Evolutionary conservation across 129 eudicot genomes (phyloP).

Genomic region (Helianthus annuus): DNA sequence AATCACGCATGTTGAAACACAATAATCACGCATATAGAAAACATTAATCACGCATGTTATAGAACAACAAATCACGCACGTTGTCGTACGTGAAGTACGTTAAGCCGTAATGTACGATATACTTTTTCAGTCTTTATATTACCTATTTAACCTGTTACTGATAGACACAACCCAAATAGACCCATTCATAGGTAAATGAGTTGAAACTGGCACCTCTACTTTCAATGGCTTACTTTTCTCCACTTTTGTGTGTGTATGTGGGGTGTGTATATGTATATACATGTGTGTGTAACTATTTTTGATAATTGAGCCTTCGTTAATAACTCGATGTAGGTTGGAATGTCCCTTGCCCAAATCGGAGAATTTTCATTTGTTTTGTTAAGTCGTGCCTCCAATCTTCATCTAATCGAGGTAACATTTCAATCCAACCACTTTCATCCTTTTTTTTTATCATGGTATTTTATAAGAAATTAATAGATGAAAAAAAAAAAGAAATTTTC

Average conservation of each 20-base stretch:
- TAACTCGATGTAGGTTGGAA: slow-evolving; percentile 65
- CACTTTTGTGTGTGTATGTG: not conserved
- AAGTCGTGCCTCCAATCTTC: slow-evolving; percentile 94
- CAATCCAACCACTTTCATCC: too few species aligned
- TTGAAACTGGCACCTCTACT: not conserved
- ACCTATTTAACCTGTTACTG: too few species aligned
- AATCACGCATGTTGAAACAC: too few species aligned
- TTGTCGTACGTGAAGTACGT: too few species aligned
- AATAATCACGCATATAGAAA: too few species aligned
- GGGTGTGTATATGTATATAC: not conserved
- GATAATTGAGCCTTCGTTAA: slow-evolving; percentile 10
- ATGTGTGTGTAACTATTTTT: not conserved
- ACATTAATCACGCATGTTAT: too few species aligned
- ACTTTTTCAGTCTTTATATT: too few species aligned
- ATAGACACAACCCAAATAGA: not conserved
- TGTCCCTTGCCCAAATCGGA: slow-evolving; percentile 95
- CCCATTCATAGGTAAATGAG: not conserved
- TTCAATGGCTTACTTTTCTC: not conserved
- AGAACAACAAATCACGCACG: too few species aligned
- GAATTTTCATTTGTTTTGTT: slow-evolving; percentile 89
- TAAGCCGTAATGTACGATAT: too few species aligned
- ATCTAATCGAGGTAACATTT: slow-evolving; percentile 76
- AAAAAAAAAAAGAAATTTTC: not conserved
- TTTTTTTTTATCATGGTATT: too few species aligned
- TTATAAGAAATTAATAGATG: not conserved